phyloP scores from a whole-genome alignment of 768 basidiomycete genomes.

The Collybia mongolica region DNA sequence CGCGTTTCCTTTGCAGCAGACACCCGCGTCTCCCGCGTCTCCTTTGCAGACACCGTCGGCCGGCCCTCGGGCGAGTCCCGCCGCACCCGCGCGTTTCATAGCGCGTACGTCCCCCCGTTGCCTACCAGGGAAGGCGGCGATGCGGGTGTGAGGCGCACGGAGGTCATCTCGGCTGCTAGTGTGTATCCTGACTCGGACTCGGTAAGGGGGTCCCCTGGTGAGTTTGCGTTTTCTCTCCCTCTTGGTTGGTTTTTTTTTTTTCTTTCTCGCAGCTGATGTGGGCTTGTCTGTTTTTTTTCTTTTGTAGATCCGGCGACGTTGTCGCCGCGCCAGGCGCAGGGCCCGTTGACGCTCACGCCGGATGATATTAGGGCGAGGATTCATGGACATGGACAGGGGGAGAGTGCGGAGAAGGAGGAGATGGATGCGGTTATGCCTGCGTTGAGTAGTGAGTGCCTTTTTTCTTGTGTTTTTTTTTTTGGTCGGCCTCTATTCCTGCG shows the following conservation, averaged over 20 bases:
- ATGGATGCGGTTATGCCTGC: constrained; percentile 69
- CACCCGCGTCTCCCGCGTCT: constrained; percentile 36
- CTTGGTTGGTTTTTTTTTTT: too few species aligned
- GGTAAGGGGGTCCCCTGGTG: too few species aligned
- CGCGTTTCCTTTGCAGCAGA: constrained; percentile 73
- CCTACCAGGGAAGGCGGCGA: neutral
- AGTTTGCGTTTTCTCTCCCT: too few species aligned
- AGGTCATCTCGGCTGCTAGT: constrained; percentile 4
- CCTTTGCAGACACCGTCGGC: constrained; percentile 34
- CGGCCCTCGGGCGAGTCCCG: constrained; percentile 40
- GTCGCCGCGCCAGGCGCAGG: constrained; percentile 36
- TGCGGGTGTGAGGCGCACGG: neutral
- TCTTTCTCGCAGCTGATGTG: too few species aligned
- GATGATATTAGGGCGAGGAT: constrained; percentile 65
- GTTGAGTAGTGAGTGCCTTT: constrained; percentile 62
- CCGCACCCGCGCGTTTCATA: constrained; percentile 38
- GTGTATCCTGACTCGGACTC: constrained; percentile 15
- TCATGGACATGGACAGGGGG: constrained; percentile 9
- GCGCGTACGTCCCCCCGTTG: constrained; percentile 40
- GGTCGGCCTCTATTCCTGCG: too few species aligned
- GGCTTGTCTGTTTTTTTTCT: constrained; percentile 2
- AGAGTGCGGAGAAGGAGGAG: constrained; percentile 9
- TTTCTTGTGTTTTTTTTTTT: too few species aligned
- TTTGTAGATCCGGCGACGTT: constrained; percentile 20
- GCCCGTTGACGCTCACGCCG: constrained; percentile 44